These are phyloP conservation scores for Xerocomellus intermedius DNA, from an alignment of 768 basidiomycete genomes.

Conservation along the genomic window DNA sequence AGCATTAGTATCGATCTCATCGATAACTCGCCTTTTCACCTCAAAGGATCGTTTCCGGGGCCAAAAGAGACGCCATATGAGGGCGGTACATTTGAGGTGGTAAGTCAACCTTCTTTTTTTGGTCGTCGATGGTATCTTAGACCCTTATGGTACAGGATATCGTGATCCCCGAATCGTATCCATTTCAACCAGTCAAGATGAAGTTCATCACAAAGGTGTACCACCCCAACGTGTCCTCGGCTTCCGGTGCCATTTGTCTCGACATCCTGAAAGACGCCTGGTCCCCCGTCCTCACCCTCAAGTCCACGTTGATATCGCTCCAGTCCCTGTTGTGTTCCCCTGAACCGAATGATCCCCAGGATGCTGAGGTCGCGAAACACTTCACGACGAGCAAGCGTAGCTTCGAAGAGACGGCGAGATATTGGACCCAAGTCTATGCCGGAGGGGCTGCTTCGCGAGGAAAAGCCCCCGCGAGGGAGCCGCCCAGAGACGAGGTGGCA, in stretches of 20 bases:
- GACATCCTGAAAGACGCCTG: conserved; percentile 88
- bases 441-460: conserved; percentile 58
- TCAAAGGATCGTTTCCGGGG: conserved; percentile 88
- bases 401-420: conserved; percentile 90
- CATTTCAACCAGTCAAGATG: conserved; percentile 96
- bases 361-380: conserved; percentile 97
- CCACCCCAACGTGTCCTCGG: conserved; percentile 94
- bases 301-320: conserved; percentile 92
- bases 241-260: conserved; percentile 92
- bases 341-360: conserved; percentile 95
- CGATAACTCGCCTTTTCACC: conserved; percentile 88
- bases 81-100: conserved; percentile 89
- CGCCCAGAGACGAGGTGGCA: conserved; percentile 47
- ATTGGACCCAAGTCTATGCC: conserved; percentile 94
- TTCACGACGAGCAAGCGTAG: conserved; percentile 84
- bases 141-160: conserved; percentile 62
- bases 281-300: conserved; percentile 93
- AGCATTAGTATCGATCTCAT: conserved; percentile 84
- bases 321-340: conserved; percentile 92
- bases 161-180: conserved; percentile 86
- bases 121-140: not conserved
- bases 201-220: conserved; percentile 97
- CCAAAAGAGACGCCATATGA: conserved; percentile 93
- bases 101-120: conserved; percentile 41
- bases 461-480: conserved; percentile 31